Evolutionary conservation across 345 rosid species (phyloP), one percentile per base, ranked within the genome.

Genomic region (Arabidopsis arenosa): DNA sequence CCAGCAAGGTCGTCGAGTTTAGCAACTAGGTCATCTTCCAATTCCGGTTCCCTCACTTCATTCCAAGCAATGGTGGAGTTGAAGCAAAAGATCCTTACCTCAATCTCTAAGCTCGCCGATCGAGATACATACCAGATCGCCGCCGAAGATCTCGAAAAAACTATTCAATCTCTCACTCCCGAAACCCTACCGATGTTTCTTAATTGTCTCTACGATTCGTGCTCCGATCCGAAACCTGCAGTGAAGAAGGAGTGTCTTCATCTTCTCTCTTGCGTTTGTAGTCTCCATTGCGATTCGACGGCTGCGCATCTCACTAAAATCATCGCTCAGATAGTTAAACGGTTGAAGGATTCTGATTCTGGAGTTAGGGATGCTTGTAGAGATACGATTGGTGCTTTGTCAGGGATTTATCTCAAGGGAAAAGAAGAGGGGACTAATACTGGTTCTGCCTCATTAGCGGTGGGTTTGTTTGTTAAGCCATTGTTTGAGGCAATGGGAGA

Each of bases 91-190:
- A 88, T 93, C 80, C 80, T 96, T 36, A 90, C 95, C n/a, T 91
- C 90, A 26, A 86, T 93, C 62, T 85, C 96, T 32, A 96, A 96
- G 79, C 93, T 96, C 7, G 86, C 96, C 45, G 99, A 93, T 84
- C 93, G 98, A 8, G 98, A 96, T 62, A 96, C 99, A 37, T 75
- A 96, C 81, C 97, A 93, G 79, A 90, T 96, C 81, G 99, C 99
- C 5, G 82, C 89, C 32, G 90, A 93, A 71, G 98, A 96, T 81
- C 98, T 96, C 73, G 92, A 93, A 75, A 80, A 89, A 57, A 83
- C 85, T 18, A 88, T 81, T 60, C 83, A 88, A 18, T 77, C 95
- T 44, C 81, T 96, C 75, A 81, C 95, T 37, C 87, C 84, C 52
- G 97, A 93, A 26, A 79, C 95, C 63, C 84, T 93, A 55, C 97